phyloP scores from a whole-genome alignment of 306 rosid genomes.

The Vigna reflexopilosa region DNA sequence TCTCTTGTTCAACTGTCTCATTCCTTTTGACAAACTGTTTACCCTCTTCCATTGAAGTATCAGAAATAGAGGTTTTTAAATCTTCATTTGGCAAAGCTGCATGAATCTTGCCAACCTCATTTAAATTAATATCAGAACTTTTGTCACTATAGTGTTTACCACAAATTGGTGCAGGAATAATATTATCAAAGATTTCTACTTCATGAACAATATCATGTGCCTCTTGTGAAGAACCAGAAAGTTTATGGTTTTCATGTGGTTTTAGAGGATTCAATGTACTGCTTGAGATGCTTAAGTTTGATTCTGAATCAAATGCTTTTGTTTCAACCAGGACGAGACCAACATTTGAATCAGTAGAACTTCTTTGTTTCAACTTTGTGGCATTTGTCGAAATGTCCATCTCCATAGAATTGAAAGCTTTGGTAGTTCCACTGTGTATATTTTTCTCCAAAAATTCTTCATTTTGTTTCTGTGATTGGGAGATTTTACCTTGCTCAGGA shows the following conservation, averaged over 20 bases:
- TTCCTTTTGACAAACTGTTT: constrained; percentile 41
- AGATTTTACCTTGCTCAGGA: constrained; percentile 47
- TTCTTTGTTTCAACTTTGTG: constrained; percentile 36
- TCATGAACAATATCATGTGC: constrained; percentile 39
- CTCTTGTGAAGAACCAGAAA: constrained; percentile 29
- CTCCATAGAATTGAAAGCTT: constrained; percentile 39
- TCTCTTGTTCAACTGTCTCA: constrained; percentile 42
- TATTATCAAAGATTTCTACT: constrained; percentile 42
- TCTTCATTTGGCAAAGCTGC: constrained; percentile 44
- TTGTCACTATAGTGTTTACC: constrained; percentile 41
- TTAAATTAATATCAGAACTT: constrained; percentile 41
- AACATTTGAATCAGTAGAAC: constrained; percentile 28
- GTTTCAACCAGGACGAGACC: constrained; percentile 36
- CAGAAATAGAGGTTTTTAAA: constrained; percentile 37
- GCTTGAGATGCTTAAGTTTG: constrained; percentile 39
- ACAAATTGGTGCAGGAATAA: constrained; percentile 29
- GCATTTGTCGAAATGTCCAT: constrained; percentile 35
- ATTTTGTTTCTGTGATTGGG: constrained; percentile 10
- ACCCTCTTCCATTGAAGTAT: constrained; percentile 33
- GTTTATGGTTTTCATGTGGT: constrained; percentile 40
- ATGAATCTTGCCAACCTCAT: constrained; percentile 36
- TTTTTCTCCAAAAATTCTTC: constrained; percentile 33
- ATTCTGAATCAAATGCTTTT: constrained; percentile 39
- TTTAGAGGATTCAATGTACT: constrained; percentile 33
- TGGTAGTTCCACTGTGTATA: constrained; percentile 32